Evolutionary conservation across 164 flowering plant species (phyloP).

Genomic region (Paratinospora sagittata): DNA sequence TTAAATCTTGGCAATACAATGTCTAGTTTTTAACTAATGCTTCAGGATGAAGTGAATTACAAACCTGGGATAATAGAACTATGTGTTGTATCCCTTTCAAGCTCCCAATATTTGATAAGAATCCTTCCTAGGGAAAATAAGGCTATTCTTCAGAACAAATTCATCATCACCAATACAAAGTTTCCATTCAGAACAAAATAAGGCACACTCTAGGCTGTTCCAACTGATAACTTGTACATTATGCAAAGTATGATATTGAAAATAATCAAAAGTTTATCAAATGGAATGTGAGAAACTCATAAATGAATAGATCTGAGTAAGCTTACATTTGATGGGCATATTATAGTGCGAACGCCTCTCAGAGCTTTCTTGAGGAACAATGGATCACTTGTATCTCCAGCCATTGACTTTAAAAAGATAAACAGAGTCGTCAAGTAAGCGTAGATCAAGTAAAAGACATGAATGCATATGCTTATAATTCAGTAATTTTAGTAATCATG

Average conservation of each 20-base stretch:
- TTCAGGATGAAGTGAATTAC: slow-evolving; percentile 1
- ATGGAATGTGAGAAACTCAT: background rate
- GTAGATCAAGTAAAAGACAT: background rate
- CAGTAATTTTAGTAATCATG: background rate
- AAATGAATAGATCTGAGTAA: background rate
- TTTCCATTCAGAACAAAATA: background rate
- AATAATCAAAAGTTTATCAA: background rate
- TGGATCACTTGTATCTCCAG: slow-evolving; percentile 50
- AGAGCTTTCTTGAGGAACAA: slow-evolving; percentile 54
- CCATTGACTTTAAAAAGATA: slow-evolving; percentile 43
- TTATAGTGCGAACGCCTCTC: slow-evolving; percentile 71
- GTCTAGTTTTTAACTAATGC: background rate
- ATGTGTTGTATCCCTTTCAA: slow-evolving; percentile 66
- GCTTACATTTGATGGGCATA: slow-evolving; percentile 72
- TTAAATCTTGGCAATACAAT: slow-evolving; percentile 28
- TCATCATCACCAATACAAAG: background rate
- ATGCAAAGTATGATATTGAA: too few species aligned
- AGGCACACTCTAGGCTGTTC: too few species aligned
- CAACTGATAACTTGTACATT: too few species aligned
- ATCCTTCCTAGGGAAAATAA: slow-evolving; percentile 59
- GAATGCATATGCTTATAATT: background rate
- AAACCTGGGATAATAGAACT: slow-evolving; percentile 79
- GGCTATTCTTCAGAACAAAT: background rate
- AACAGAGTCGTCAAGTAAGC: slow-evolving; percentile 1
- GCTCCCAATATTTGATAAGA: slow-evolving; percentile 37